Evolutionary conservation across 1,284 basidiomycete genomes (phyloP), one percentile per base, ranked within the genome.

Genomic region (Termitomyces sp.): DNA sequence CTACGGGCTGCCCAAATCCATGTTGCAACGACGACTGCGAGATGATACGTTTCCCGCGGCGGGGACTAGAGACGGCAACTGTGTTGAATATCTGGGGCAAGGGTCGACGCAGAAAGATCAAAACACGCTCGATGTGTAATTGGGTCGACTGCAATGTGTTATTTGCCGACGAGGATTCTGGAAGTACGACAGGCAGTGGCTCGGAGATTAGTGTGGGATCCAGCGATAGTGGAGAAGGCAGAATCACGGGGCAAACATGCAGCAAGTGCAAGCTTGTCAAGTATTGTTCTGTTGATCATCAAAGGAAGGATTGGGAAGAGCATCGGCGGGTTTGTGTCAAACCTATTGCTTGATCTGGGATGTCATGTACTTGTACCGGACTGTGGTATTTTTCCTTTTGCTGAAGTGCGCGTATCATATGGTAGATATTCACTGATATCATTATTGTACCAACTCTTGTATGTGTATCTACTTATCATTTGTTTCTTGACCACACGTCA

Each of bases 11-110:
- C 60, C 85, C 84, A 28, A 88, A 87, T 58, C 85, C 83, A 1
- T 84, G 82, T 61, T 88, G 86, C 66, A 84, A 80, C 33, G 86
- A 88, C 59, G 85, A 88, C 64, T 88, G 86, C 65, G 86, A 88
- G 69, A 86, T 88, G 79, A 83, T 88, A 61, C 81, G 86, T 46
- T 88, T 88, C 62, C 86, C 86, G 5, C 73, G 85, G 53, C 72
- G 76, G 53, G 86, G 86, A 1, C 63, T 78, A 17, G 81, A 82
- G 53, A 74, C 71, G 5, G 86, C 86, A 5, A 76, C 75, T 2
- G 73, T 88, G 40, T 73, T 88, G 26, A 75, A 82, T 34, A 74
- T 86, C 61, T 83, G 80, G 64, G 75, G 78, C 13, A 80, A 72
- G 50, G 77, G 78, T 31, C 74, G 73, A 59, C 70, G 72, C 24